Evolutionary conservation across 2,329 filamentous ascomycete genomes (phyloP).

Genomic region (Cadophora sp.): DNA sequence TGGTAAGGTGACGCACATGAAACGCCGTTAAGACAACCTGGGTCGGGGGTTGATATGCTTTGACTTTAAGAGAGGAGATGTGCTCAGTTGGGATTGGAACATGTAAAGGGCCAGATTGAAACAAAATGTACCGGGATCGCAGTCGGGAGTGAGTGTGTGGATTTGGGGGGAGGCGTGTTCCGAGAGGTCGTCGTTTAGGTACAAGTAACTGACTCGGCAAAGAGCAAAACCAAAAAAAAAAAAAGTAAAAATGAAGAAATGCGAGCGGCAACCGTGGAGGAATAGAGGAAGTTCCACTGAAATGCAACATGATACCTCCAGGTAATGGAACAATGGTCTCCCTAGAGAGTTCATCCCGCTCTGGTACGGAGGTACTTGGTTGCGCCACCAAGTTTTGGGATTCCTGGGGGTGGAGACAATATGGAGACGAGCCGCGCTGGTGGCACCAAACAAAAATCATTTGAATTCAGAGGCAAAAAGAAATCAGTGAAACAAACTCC

Average conservation of each 20-base stretch:
- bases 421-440: background rate
- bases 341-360: background rate
- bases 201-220: background rate
- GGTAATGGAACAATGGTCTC: background rate
- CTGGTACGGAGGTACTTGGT: background rate
- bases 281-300: background rate
- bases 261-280: background rate
- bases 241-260: background rate
- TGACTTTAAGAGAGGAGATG: constrained; percentile 16
- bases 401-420: background rate
- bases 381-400: constrained; percentile 6
- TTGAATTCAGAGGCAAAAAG: background rate
- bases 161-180: background rate
- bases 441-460: background rate
- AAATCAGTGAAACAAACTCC: background rate
- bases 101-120: background rate
- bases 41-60: constrained; percentile 24
- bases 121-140: background rate
- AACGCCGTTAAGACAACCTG: constrained; percentile 28
- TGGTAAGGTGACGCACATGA: constrained; percentile 19
- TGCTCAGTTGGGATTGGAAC: background rate
- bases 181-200: background rate
- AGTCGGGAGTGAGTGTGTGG: background rate
- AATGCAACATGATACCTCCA: background rate
- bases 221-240: background rate